Percentiles rank a stretch among this genome's conserved stretches.
Evolutionary conservation across 1,284 basidiomycete genomes (phyloP).

Genomic region (Cystobasidiaceae sp.): DNA sequence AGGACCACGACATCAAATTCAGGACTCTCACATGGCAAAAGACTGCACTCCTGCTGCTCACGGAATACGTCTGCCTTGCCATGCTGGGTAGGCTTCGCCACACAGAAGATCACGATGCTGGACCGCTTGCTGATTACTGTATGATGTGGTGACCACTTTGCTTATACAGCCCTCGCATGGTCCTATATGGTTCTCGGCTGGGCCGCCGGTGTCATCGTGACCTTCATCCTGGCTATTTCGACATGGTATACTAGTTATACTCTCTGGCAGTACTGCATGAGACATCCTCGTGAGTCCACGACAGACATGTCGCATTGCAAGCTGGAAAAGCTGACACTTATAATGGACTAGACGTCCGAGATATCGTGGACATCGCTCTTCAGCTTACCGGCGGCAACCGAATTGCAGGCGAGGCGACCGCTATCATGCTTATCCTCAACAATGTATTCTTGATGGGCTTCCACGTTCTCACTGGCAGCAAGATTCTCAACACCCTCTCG

Average conservation of each 20-base stretch:
- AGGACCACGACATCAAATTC: constrained; percentile 33
- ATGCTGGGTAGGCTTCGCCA: constrained; percentile 13
- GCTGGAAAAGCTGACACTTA: neutral
- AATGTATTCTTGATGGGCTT: constrained; percentile 34
- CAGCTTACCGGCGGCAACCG: constrained; percentile 30
- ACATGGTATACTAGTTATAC: constrained; percentile 30
- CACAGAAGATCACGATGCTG: neutral
- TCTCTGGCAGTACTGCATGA: constrained; percentile 28
- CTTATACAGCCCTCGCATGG: constrained; percentile 29
- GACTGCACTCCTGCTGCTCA: constrained; percentile 17
- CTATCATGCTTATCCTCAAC: constrained; percentile 33
- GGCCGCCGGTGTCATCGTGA: constrained; percentile 27
- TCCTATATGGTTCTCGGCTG: constrained; percentile 32
- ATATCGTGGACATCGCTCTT: constrained; percentile 32
- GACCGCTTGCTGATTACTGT: neutral
- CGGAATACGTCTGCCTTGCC: constrained; percentile 31
- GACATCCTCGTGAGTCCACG: constrained; percentile 5
- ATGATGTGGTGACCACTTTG: neutral
- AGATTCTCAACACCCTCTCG: constrained; percentile 44
- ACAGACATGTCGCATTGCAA: neutral
- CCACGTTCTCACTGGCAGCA: constrained; percentile 38
- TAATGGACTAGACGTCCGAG: constrained; percentile 14
- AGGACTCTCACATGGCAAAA: constrained; percentile 31
- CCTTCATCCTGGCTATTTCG: constrained; percentile 12
- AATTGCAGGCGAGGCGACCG: constrained; percentile 30